Evolutionary conservation across 2,329 filamentous ascomycete genomes (phyloP).

Genomic region (Ambrosiella beaveri): DNA sequence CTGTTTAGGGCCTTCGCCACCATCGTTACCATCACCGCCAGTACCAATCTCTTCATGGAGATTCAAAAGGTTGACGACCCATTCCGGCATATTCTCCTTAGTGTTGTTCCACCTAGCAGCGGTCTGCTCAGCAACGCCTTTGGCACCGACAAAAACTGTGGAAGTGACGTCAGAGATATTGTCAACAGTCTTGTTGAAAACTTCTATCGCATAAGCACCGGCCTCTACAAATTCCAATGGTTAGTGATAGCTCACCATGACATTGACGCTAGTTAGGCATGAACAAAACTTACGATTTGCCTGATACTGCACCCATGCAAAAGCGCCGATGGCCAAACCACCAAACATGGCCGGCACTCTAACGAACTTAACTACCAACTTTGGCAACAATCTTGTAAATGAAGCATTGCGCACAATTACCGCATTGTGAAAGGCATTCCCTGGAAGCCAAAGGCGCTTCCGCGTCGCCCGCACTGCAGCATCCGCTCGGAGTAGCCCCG

Average conservation of each 20-base stretch:
- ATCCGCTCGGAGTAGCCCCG: constrained; percentile 52
- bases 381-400: constrained; percentile 55
- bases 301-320: constrained; percentile 93
- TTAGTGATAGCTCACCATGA: neutral
- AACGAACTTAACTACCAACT: constrained; percentile 75
- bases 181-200: constrained; percentile 58
- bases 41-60: constrained; percentile 42
- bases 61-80: constrained; percentile 58
- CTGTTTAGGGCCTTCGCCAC: constrained; percentile 35
- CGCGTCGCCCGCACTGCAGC: constrained; percentile 42
- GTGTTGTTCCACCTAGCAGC: constrained; percentile 66
- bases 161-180: constrained; percentile 52
- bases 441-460: constrained; percentile 57
- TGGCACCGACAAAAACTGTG: constrained; percentile 52
- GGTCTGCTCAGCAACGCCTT: constrained; percentile 62
- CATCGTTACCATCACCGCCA: constrained; percentile 30
- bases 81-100: constrained; percentile 56
- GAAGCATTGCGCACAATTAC: constrained; percentile 46
- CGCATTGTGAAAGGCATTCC: constrained; percentile 71
- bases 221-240: constrained; percentile 23
- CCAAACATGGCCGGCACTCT: constrained; percentile 84
- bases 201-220: constrained; percentile 36
- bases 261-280: neutral
- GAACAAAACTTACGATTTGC: constrained; percentile 50
- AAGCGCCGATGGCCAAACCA: constrained; percentile 65